A percentile compares a stretch with the other conserved stretches of the same genome.
Conservation (phyloP, 306 rosid species). For the Pyrus communis region DNA sequence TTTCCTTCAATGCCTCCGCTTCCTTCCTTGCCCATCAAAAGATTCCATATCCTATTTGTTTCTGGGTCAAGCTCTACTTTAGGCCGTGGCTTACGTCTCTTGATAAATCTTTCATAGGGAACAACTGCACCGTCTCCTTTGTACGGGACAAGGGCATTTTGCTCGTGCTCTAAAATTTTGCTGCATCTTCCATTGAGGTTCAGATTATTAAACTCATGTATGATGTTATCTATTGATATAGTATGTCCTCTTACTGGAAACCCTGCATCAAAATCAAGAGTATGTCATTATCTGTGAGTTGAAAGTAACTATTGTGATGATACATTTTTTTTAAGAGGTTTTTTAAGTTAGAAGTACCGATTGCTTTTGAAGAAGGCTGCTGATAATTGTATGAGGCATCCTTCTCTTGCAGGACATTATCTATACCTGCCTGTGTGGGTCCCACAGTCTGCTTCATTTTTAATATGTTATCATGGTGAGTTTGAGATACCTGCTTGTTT, state of each 20-base stretch:
- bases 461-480: neutral
- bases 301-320: neutral
- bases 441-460: constrained; percentile 7
- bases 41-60: constrained; percentile 83
- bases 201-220: constrained; percentile 31
- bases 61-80: constrained; percentile 89
- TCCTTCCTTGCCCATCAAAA: constrained; percentile 76
- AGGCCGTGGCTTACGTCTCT: constrained; percentile 62
- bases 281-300: constrained; percentile 1
- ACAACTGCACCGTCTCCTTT: constrained; percentile 57
- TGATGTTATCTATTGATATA: constrained; percentile 30
- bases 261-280: constrained; percentile 47
- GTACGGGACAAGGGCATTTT: constrained; percentile 65
- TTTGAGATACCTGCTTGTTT: constrained; percentile 14
- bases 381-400: constrained; percentile 9
- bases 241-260: constrained; percentile 7
- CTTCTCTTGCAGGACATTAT: constrained; percentile 4
- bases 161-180: constrained; percentile 20
- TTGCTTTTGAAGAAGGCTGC: constrained; percentile 1
- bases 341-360: constrained; percentile 17
- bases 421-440: neutral
- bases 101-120: constrained; percentile 40
- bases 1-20: constrained; percentile 45
- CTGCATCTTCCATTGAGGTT: constrained; percentile 36
- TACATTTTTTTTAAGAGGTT: neutral